Evolutionary conservation across 2,329 filamentous ascomycete genomes (phyloP), one percentile per base, ranked within the genome.

Genomic region (Pseudocercospora eumusae): DNA sequence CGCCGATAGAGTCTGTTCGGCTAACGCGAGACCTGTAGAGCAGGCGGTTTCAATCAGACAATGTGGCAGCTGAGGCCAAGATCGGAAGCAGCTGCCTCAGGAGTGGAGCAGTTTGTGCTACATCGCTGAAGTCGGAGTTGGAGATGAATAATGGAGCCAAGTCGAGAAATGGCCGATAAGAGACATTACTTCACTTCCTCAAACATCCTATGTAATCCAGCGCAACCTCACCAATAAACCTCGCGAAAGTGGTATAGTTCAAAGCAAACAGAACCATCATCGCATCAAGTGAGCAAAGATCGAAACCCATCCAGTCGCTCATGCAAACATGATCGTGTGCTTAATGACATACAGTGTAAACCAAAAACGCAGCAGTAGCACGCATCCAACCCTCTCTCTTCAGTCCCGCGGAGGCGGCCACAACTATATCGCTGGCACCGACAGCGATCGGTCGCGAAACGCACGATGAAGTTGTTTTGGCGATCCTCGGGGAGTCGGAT

Each of bases 251-350:
- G 31, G 53, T 56, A 56, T 44, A 40, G 31, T 23, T 56, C 18
- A 33, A 44, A 56, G 31, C 31, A 56, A 27, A 56, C 31, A 56
- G 36, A 23, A 56, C 31, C 53, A 23, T 44, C 53, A 44, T 40
- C 31, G 20, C 28, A 31, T 23, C 13, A 31, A 54, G 23, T 31
- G 31, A 36, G 28, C 20, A 42, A 56, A 23, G 20, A 20, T 18
- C 25, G 31, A 36, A 40, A 20, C 31, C 53, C 21, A 21, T 20
- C 53, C 20, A 36, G n/a, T 20, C 27, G 53, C 31, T 40, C 53
- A 56, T 56, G 31, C 31, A 56, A 44, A 31, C 50, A 54, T 54
- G 50, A 56, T 40, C 53, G 36, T 33, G 53, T 56, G 15, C 31
- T 40, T 42, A 23, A 21, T 56, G 31, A 11, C 31, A 23, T 33